Base-by-base conservation (phyloP, 129 eudicot genomes). In the Sambucus nigra region DNA sequence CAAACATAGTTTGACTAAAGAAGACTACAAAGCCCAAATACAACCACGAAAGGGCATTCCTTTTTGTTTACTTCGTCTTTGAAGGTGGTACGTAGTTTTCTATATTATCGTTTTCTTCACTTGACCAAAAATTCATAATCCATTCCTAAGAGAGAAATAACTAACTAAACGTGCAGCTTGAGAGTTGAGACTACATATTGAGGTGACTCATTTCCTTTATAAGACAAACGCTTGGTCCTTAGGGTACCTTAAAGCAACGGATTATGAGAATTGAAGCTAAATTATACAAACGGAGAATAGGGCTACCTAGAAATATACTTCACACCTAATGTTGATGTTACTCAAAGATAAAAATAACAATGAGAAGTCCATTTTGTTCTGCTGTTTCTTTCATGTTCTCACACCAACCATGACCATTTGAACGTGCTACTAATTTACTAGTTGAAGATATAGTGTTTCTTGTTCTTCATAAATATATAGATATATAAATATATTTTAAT, bases 311-410 rank as follows among this genome's bases (percentile, higher is more conserved):
- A 74, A 61, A 61, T 64, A 21, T 48, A 67, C 78, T 67, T 55
- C 51, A 28, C 55, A 81, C 89, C 89, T 70, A 81, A 66, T 76
- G 57, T 28, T 66, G 81, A 81, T 66, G 78, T 70, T 65, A 63
- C 62, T 47, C 38, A 5, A 38, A 26, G 2, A 7, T 12, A 21
- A 33, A 35, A n/a, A 31, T 2, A 32, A 5, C 18, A 42, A 35
- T 35, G 10, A 12, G 25, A 22, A 17, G 15, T 31, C 61, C 64
- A 40, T 53, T 58, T 65, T 60, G 82, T 77, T 77, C 61, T 65
- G 40, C 23, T 67, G 91, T 71, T 77, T 32, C 66, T 64, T 35
- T 76, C 80, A 80, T 48, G 52, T 69, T 40, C 52, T 41, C 59
- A 50, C 73, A 71, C 79, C 79, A 72, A 77, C 79, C 62, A 26